These are phyloP conservation scores for Claviceps arundinis DNA, from an alignment of 2,329 filamentous ascomycete genomes.

Conservation along the genomic window DNA sequence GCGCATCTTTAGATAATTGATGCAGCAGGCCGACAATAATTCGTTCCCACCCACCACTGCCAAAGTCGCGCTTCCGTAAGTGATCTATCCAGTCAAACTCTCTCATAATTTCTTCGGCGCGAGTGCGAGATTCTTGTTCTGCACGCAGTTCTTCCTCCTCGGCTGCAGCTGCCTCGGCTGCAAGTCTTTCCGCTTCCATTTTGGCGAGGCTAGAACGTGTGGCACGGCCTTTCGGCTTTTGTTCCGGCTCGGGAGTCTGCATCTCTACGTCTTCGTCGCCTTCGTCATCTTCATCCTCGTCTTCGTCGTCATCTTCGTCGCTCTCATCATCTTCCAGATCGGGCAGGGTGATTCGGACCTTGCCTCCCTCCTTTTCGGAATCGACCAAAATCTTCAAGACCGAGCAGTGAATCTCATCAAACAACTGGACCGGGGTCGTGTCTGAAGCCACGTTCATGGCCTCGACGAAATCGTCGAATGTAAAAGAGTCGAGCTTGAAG, in stretches of 20 bases:
- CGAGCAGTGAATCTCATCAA: conserved; percentile 84
- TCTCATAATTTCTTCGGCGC: conserved; percentile 61
- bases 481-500: conserved; percentile 90
- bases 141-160: conserved; percentile 33
- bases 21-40: conserved; percentile 79
- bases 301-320: conserved; percentile 49
- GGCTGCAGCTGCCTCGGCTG: conserved; percentile 43
- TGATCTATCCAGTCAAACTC: conserved; percentile 76
- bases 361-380: conserved; percentile 60
- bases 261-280: conserved; percentile 41
- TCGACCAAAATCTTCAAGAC: conserved; percentile 78
- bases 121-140: conserved; percentile 43
- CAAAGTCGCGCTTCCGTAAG: conserved; percentile 70
- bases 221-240: conserved; percentile 52
- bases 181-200: conserved; percentile 57
- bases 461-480: conserved; percentile 90
- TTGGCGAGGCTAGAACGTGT: conserved; percentile 81
- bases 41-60: conserved; percentile 79
- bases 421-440: conserved; percentile 65
- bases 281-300: conserved; percentile 32
- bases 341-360: conserved; percentile 65
- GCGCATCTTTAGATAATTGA: conserved; percentile 66
- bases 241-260: conserved; percentile 57
- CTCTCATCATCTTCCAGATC: conserved; percentile 60
- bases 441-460: conserved; percentile 67